Evolutionary conservation across 1,139 yeast species (phyloP).

Genomic region (Hemisphaericaspora xylanilytica): DNA sequence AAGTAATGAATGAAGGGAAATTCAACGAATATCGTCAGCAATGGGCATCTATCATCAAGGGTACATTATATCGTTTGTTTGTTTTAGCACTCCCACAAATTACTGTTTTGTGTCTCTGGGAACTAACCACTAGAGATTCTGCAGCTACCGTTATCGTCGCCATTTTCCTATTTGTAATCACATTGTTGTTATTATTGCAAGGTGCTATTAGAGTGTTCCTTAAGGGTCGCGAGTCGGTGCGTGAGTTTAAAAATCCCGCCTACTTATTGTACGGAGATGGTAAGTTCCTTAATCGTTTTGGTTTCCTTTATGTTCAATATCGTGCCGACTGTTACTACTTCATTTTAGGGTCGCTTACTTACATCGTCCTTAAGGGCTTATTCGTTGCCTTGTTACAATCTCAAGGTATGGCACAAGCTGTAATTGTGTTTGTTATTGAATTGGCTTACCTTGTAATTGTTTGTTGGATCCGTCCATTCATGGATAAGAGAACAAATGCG

Average conservation of each 20-base stretch:
- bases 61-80: constrained; percentile 79
- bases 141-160: constrained; percentile 83
- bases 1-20: constrained; percentile 59
- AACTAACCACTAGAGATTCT: constrained; percentile 78
- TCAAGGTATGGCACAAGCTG: constrained; percentile 78
- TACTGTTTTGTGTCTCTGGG: constrained; percentile 83
- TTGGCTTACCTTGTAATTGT: constrained; percentile 60
- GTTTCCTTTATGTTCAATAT: constrained; percentile 88
- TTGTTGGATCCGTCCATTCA: constrained; percentile 77
- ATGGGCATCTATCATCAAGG: constrained; percentile 80
- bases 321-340: constrained; percentile 88
- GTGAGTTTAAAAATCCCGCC: constrained; percentile 86
- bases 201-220: constrained; percentile 72
- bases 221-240: constrained; percentile 69
- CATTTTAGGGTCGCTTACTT: constrained; percentile 60
- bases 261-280: constrained; percentile 86
- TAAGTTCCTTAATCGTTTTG: constrained; percentile 78
- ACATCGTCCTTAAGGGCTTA: constrained; percentile 70
- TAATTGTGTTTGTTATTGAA: constrained; percentile 74
- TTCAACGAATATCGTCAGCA: constrained; percentile 77
- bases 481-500: constrained; percentile 92
- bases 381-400: constrained; percentile 84
- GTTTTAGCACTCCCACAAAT: constrained; percentile 85
- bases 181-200: constrained; percentile 60
- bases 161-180: constrained; percentile 57